These are phyloP conservation scores for Lenwebbia sp. DNA, from an alignment of 345 rosid species.

Conservation along the genomic window DNA sequence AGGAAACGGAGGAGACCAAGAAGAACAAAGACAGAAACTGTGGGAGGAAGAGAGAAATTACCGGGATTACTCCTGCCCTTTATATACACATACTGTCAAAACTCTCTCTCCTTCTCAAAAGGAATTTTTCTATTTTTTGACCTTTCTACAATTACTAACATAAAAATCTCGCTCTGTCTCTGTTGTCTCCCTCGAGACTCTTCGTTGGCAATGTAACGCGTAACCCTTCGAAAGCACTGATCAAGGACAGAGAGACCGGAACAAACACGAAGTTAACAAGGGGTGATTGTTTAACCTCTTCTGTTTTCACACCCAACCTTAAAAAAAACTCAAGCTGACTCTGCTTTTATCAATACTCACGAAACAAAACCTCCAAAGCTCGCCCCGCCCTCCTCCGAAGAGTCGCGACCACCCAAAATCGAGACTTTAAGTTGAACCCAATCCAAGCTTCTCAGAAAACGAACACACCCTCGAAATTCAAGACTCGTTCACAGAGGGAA, in stretches of 20 bases:
- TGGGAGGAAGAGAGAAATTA: constrained; percentile 24
- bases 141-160: constrained; percentile 49
- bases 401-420: constrained; percentile 8
- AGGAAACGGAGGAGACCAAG: background rate
- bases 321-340: constrained; percentile 30
- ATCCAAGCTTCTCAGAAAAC: background rate
- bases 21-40: background rate
- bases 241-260: background rate
- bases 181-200: constrained; percentile 2
- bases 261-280: background rate
- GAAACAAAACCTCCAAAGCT: constrained; percentile 9
- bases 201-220: constrained; percentile 3
- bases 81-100: background rate
- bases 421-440: constrained; percentile 19
- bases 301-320: constrained; percentile 8
- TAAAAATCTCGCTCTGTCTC: background rate
- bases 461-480: background rate
- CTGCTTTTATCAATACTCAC: constrained; percentile 25
- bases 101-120: background rate
- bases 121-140: constrained; percentile 37
- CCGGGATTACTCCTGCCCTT: background rate
- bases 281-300: background rate
- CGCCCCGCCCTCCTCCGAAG: background rate
- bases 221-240: background rate
- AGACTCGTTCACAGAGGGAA: background rate